phyloP scores from a whole-genome alignment of 2,329 filamentous ascomycete species.

The Botrytis deweyae region DNA sequence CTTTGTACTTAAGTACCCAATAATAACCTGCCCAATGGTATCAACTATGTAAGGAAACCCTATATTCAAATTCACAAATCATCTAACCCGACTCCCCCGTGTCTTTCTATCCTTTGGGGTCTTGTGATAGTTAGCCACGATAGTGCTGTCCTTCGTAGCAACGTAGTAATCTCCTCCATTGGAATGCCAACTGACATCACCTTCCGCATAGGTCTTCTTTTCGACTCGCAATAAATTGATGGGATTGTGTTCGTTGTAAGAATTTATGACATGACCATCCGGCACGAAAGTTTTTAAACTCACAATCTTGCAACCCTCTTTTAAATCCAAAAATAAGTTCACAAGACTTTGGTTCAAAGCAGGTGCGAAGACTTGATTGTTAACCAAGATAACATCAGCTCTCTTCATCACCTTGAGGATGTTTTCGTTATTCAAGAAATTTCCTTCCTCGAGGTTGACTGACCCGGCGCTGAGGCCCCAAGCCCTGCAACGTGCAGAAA shows the following conservation, averaged over 20 bases:
- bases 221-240: constrained; percentile 78
- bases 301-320: constrained; percentile 84
- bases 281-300: constrained; percentile 91
- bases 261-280: constrained; percentile 71
- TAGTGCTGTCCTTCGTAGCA: constrained; percentile 59
- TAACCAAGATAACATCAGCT: constrained; percentile 94
- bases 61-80: background rate
- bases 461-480: constrained; percentile 83
- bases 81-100: background rate
- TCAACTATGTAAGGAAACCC: constrained; percentile 20
- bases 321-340: constrained; percentile 89
- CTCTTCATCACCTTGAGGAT: constrained; percentile 74
- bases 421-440: constrained; percentile 72
- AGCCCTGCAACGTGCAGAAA: constrained; percentile 77
- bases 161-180: constrained; percentile 84
- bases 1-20: constrained; percentile 10
- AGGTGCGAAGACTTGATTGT: constrained; percentile 95
- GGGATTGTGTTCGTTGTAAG: constrained; percentile 73
- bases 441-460: constrained; percentile 77
- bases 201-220: constrained; percentile 64
- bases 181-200: constrained; percentile 86
- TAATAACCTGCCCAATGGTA: constrained; percentile 15
- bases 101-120: background rate
- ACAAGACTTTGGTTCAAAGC: constrained; percentile 81
- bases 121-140: constrained; percentile 21